Evolutionary conservation across 306 rosid species (phyloP).

Genomic region (Castanea crenata): DNA sequence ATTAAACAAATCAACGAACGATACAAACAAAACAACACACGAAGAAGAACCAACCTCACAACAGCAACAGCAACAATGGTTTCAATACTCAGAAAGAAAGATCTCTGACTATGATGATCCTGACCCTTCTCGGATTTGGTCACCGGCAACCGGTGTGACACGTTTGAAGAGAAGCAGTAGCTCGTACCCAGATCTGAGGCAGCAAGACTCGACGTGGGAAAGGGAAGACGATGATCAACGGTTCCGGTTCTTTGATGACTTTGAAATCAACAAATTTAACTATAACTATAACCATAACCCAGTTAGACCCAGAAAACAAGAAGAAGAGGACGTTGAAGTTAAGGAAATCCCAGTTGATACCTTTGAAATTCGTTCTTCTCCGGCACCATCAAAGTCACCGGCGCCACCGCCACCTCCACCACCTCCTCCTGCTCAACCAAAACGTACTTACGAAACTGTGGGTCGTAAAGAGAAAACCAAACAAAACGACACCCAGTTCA

Average conservation of each 20-base stretch:
- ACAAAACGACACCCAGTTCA: no score
- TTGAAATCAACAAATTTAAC: conserved; percentile 42
- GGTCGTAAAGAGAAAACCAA: conserved; percentile 9
- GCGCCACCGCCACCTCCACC: conserved; percentile 41
- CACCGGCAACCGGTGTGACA: conserved; percentile 27
- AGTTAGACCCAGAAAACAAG: neutral
- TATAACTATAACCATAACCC: neutral
- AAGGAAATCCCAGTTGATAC: conserved; percentile 75
- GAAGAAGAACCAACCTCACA: conserved; percentile 23
- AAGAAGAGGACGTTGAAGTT: conserved; percentile 5
- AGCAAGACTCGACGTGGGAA: conserved; percentile 47
- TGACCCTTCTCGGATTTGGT: conserved; percentile 8
- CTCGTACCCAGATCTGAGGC: conserved; percentile 88
- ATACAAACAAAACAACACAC: neutral
- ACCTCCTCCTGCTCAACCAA: neutral
- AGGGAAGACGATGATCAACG: conserved; percentile 41
- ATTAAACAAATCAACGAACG: neutral
- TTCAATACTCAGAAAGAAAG: conserved; percentile 28
- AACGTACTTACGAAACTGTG: conserved; percentile 19
- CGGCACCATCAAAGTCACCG: conserved; percentile 30
- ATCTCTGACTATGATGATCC: neutral
- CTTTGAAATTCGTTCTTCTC: conserved; percentile 27
- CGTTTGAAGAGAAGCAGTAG: conserved; percentile 66
- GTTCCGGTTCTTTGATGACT: conserved; percentile 65
- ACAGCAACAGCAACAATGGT: conserved; percentile 41